Evolutionary conservation across 208 protist genomes (phyloP), one percentile per base, ranked within the genome.

Genomic region (Trypanosoma brucei): DNA sequence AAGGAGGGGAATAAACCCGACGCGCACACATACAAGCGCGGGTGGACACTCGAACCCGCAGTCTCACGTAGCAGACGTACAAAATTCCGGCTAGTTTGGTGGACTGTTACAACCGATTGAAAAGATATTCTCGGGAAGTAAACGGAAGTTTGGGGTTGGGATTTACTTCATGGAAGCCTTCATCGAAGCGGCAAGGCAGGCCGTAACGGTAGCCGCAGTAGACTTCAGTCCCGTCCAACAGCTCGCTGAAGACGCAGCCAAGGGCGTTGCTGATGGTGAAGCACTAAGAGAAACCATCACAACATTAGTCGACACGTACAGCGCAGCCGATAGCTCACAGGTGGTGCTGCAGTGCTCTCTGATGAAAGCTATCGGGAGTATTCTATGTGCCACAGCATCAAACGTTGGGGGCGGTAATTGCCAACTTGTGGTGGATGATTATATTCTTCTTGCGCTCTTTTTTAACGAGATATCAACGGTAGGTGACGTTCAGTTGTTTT

Each of bases 381-480:
- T 77, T 13, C 31, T 62, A 38, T 67, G 76, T 14, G 33, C 40
- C n/a, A 40, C 36, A 42, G n/a, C 62, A 13, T 49, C 9, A 2
- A 22, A 6, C 11, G 55, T 8, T 34, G 31, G 11, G 30, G 42
- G 55, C 22, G 55, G 37, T 6, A 44, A 6, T 11, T 73, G 40
- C 58, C 7, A 36, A 9, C 64, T 87, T 1, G 67, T 51, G 0
- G 14, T 64, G 3, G 83, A 85, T 8, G 83, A 84, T 56, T 72
- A 74, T 42, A 70, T 86, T 54, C 65, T 84, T 30, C 44, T 86
- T 3, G 60, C 72, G n/a, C 73, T 90, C 64, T 86, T 90, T 49
- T 68, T 90, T 38, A 79, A 80, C 62, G 83, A 90, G 37, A 65
- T 84, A 2, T 78, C 75, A 22, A 86, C 79, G 5, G 72, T 78